These are phyloP conservation scores for Pestalotiopsis sp. DNA, from an alignment of 2,329 filamentous ascomycete genomes.

Conservation along the genomic window DNA sequence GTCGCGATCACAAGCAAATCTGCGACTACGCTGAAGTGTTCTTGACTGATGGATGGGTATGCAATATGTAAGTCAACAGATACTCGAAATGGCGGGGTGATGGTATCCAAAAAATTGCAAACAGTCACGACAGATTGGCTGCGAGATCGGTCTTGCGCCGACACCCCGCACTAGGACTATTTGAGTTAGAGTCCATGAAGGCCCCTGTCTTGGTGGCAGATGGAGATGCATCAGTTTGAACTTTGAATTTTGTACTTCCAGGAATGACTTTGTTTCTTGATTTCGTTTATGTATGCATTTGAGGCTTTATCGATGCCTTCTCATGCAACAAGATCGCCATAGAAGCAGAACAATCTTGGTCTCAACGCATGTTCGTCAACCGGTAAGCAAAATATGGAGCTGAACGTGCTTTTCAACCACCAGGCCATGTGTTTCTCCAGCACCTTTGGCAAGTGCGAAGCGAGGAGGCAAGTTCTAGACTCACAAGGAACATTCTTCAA, in stretches of 20 bases:
- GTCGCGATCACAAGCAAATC: not conserved
- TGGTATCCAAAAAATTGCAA: slow-evolving; percentile 1
- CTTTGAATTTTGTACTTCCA: too few species aligned
- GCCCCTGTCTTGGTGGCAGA: not conserved
- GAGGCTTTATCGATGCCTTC: too few species aligned
- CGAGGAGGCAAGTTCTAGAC: not conserved
- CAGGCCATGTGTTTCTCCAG: not conserved
- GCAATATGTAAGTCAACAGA: not conserved
- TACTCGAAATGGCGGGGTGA: slow-evolving; percentile 1
- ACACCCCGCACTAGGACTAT: slow-evolving; percentile 3
- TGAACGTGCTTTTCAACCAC: not conserved
- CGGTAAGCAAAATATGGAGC: not conserved
- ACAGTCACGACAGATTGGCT: slow-evolving; percentile 1
- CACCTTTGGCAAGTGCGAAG: not conserved
- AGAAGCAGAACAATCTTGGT: too few species aligned
- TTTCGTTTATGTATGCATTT: too few species aligned
- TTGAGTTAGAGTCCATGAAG: not conserved
- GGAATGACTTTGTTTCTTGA: too few species aligned
- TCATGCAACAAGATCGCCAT: too few species aligned
- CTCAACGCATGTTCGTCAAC: too few species aligned
- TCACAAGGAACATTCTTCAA: not conserved
- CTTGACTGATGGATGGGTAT: not conserved
- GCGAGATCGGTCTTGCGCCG: slow-evolving; percentile 5
- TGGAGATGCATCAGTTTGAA: not conserved
- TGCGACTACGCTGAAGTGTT: not conserved